A percentile compares a stretch with the other conserved stretches of the same genome.
phyloP scores from a whole-genome alignment of 108 stramenopile genomes.

The Craspedostauros australis region DNA sequence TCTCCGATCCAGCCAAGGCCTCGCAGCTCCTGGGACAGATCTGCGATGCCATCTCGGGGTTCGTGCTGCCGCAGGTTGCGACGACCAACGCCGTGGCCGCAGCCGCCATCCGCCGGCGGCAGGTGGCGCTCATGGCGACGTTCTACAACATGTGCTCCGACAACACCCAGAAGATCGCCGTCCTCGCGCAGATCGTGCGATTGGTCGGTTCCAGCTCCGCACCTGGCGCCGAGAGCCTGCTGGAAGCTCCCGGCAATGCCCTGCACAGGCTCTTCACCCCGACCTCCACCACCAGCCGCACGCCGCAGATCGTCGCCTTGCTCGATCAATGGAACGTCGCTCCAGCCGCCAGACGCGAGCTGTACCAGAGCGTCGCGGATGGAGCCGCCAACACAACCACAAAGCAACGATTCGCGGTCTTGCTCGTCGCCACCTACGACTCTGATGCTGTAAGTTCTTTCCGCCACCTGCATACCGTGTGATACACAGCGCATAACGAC shows the following conservation, averaged over 20 bases:
- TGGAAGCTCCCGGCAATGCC: conserved; percentile 26
- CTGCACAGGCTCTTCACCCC: conserved; percentile 46
- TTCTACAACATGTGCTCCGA: conserved; percentile 74
- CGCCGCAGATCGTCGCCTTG: conserved; percentile 18
- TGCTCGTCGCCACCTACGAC: conserved; percentile 63
- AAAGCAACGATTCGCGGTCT: conserved; percentile 64
- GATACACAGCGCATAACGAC: too few relatives aligned
- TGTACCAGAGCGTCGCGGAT: conserved; percentile 60
- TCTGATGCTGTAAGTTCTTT: too few relatives aligned
- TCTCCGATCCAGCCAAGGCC: conserved; percentile 21
- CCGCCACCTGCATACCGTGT: too few relatives aligned
- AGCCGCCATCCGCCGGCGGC: conserved; percentile 25
- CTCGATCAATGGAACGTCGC: conserved; percentile 41
- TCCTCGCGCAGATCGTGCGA: conserved; percentile 54
- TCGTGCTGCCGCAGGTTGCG: neutral
- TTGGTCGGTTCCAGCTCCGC: conserved; percentile 20
- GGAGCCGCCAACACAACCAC: conserved; percentile 16
- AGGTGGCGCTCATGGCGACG: conserved; percentile 38
- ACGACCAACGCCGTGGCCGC: conserved; percentile 5
- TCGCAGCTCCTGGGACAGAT: conserved; percentile 20
- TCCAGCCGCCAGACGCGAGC: conserved; percentile 22
- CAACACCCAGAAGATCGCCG: conserved; percentile 43
- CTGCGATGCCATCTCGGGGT: conserved; percentile 27
- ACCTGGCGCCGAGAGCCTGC: conserved; percentile 2
- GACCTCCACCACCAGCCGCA: conserved; percentile 1